phyloP scores from a whole-genome alignment of 768 basidiomycete species.

The Hypholoma sublateritium region DNA sequence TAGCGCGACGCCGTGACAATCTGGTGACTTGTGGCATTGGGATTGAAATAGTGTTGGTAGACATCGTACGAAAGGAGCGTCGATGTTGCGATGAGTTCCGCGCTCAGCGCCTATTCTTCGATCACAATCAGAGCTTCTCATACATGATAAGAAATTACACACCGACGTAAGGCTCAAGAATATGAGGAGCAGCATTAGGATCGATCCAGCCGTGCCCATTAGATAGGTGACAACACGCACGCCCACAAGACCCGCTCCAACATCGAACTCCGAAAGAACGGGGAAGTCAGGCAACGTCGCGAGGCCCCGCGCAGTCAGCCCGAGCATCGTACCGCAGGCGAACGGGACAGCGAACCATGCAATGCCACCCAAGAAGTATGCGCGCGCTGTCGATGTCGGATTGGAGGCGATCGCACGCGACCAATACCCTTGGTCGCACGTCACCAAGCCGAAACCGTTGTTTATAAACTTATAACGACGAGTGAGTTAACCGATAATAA shows the following conservation, averaged over 20 bases:
- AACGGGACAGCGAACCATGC: conserved; percentile 41
- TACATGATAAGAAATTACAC: background rate
- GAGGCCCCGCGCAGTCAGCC: conserved; percentile 31
- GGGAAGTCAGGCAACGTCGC: conserved; percentile 24
- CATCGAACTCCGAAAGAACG: conserved; percentile 24
- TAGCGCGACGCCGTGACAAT: conserved; percentile 9
- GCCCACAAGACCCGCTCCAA: conserved; percentile 33
- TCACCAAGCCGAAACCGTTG: conserved; percentile 21
- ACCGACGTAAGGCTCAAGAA: conserved; percentile 37
- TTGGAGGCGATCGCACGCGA: conserved; percentile 37
- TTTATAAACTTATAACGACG: conserved; percentile 9
- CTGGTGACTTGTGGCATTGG: conserved; percentile 8
- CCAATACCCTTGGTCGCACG: conserved; percentile 33
- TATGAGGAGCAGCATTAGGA: conserved; percentile 31
- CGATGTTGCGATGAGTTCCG: conserved; percentile 37
- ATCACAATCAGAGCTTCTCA: background rate
- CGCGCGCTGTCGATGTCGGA: conserved; percentile 33
- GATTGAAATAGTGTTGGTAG: conserved; percentile 21
- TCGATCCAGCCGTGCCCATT: conserved; percentile 35
- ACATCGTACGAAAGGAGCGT: conserved; percentile 36
- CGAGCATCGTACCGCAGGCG: conserved; percentile 34
- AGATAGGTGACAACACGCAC: conserved; percentile 32
- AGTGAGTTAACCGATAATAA: no score
- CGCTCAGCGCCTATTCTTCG: conserved; percentile 20
- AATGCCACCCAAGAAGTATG: conserved; percentile 37